Base-by-base conservation (phyloP, 352 stramenopile species). In the Phytopythium kandeliae region DNA sequence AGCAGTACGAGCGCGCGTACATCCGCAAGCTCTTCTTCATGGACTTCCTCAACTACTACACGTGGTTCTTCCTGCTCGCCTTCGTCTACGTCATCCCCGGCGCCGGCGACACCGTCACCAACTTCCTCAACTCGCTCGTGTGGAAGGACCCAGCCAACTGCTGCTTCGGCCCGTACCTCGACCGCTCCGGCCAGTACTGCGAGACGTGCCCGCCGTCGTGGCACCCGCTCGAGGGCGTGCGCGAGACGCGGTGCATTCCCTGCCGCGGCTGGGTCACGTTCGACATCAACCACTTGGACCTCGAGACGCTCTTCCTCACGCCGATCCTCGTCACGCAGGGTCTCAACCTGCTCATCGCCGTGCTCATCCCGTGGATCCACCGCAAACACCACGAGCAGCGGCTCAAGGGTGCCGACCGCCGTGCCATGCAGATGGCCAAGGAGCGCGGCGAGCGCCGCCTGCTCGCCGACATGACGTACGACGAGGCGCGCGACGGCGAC, bases 41-140 rank as follows among this genome's bases (percentile, higher is more conserved):
- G 78, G 81, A 92, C 46, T 92, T 92, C 46, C 74, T 92, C 58
- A 92, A 92, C 66, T 90, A 90, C 67, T 92, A 90, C 64, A 92
- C 79, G 57, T 92, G 81, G 81, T 92, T 92, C 59, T 90, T 92
- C 53, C 55, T 89, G 30, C 62, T 92, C 22, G 81, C 81, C n/a
- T 92, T 92, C 55, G 74, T 92, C 36, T 92, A 92, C 41, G 81
- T 92, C 48, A 73, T 92, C 54, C 81, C 81, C 1, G 81, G 81
- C 17, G 72, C 69, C n/a, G 81, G 81, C 21, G 77, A 92, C 66
- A 78, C 73, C 13, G 88, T 92, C 55, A 92, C 78, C 38, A 90
- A 86, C 41, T 77, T 85, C 24, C 63, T 92, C 33, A 92, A 92
- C 56, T 57, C 78, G 12, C 25, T 87, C 10, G 53, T 92, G 15